phyloP scores from a whole-genome alignment of 208 protist species.

The Crithidia brevicula region DNA sequence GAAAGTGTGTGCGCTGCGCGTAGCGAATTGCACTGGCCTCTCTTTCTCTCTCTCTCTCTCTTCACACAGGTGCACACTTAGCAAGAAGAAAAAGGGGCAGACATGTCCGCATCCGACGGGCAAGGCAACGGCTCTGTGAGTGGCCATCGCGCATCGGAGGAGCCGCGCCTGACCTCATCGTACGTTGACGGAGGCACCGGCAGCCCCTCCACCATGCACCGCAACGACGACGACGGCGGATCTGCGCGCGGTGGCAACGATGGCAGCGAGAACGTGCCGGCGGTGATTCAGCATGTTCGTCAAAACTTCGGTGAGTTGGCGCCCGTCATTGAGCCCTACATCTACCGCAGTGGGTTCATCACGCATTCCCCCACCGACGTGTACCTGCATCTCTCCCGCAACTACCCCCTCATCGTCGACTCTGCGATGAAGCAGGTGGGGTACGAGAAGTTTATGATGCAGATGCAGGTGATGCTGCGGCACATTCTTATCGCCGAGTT shows the following conservation, averaged over 20 bases:
- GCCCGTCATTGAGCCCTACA: slow-evolving; percentile 52
- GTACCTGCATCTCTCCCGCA: slow-evolving; percentile 46
- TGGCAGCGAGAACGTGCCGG: slow-evolving; percentile 37
- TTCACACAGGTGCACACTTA: too few relatives aligned
- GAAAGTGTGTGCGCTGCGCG: too few relatives aligned
- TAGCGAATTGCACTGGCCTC: too few relatives aligned
- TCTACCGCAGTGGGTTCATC: slow-evolving; percentile 61
- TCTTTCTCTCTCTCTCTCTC: too few relatives aligned
- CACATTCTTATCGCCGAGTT: slow-evolving; percentile 41
- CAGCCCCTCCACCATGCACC: not conserved
- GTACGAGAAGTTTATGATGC: slow-evolving; percentile 30
- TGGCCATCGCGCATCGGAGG: slow-evolving; percentile 5
- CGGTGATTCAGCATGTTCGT: slow-evolving; percentile 54
- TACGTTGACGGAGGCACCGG: slow-evolving; percentile 1
- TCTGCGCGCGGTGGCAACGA: slow-evolving; percentile 6
- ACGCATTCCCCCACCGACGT: slow-evolving; percentile 53
- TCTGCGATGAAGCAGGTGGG: slow-evolving; percentile 31
- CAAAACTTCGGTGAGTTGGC: slow-evolving; percentile 67
- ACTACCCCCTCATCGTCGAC: slow-evolving; percentile 33
- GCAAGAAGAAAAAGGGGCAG: too few relatives aligned
- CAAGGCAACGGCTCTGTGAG: slow-evolving; percentile 13
- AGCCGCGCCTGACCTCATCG: slow-evolving; percentile 23
- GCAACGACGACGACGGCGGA: not conserved
- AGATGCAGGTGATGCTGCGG: slow-evolving; percentile 49
- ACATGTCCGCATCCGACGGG: slow-evolving; percentile 20